phyloP scores from a whole-genome alignment of 768 basidiomycete genomes.

The Lactarius hengduanensis region DNA sequence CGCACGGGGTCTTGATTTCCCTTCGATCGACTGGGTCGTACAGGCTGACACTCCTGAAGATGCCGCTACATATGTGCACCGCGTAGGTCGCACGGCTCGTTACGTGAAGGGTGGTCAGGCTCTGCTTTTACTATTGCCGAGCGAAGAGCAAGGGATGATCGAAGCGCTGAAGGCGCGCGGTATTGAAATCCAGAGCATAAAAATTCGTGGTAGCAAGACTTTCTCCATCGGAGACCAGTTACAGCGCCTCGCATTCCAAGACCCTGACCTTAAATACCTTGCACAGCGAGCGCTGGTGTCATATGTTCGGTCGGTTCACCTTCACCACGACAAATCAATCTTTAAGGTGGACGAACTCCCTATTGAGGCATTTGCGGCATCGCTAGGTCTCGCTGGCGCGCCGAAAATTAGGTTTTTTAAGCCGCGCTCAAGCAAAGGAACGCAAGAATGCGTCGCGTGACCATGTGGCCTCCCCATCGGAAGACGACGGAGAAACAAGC shows the following conservation, averaged over 20 bases:
- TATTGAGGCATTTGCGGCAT: constrained; percentile 79
- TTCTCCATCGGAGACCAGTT: constrained; percentile 82
- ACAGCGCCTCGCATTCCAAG: constrained; percentile 91
- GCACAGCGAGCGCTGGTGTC: constrained; percentile 95
- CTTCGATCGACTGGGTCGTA: constrained; percentile 94
- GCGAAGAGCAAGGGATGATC: constrained; percentile 91
- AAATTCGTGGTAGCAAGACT: constrained; percentile 85
- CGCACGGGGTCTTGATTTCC: constrained; percentile 94
- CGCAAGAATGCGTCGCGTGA: constrained; percentile 71
- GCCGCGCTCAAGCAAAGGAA: constrained; percentile 62
- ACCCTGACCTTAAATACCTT: constrained; percentile 95
- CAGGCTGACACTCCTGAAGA: constrained; percentile 97
- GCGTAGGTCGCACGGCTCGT: constrained; percentile 92
- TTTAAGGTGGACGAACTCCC: constrained; percentile 87
- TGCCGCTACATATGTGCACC: constrained; percentile 95
- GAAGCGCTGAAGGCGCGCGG: constrained; percentile 67
- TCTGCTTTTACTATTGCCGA: constrained; percentile 78
- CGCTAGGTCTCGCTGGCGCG: constrained; percentile 88
- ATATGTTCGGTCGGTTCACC: constrained; percentile 86
- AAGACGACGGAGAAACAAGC: constrained; percentile 29
- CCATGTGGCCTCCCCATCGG: constrained; percentile 39
- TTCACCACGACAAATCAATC: constrained; percentile 92
- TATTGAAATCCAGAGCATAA: constrained; percentile 74
- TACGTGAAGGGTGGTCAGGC: constrained; percentile 90
- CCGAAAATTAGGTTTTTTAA: constrained; percentile 91